phyloP scores from a whole-genome alignment of 2,329 filamentous ascomycete genomes.

The Didymosphaeria variabile region DNA sequence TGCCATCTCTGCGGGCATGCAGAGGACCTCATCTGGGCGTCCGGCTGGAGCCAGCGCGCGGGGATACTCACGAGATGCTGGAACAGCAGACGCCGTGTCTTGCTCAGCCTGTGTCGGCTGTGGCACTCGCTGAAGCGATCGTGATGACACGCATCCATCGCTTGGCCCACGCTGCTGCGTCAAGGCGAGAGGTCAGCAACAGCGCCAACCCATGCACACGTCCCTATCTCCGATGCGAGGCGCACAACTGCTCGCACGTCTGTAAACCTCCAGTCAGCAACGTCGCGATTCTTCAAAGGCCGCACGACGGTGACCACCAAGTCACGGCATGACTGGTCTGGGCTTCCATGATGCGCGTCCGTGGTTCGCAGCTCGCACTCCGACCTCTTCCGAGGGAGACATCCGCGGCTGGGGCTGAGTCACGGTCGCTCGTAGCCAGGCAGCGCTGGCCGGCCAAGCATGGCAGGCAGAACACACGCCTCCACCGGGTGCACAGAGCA shows the following conservation, averaged over 20 bases:
- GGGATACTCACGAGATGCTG: conserved; percentile 2
- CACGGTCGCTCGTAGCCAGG: background rate
- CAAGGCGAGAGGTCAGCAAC: no score
- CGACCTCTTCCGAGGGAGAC: conserved; percentile 17
- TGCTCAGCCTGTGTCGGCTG: conserved; percentile 10
- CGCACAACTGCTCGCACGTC: background rate
- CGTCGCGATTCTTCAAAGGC: background rate
- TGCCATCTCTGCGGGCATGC: conserved; percentile 13
- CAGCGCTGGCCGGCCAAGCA: conserved; percentile 24
- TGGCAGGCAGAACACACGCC: conserved; percentile 30
- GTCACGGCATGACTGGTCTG: conserved; percentile 3
- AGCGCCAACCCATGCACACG: no score
- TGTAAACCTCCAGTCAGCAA: background rate
- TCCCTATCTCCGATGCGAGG: background rate
- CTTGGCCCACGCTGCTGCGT: background rate
- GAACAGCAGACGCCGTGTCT: conserved; percentile 13
- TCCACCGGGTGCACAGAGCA: conserved; percentile 7
- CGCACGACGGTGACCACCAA: background rate
- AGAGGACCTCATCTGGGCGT: conserved; percentile 23
- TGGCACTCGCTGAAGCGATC: background rate
- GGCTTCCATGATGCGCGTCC: background rate
- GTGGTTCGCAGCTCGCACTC: conserved; percentile 13
- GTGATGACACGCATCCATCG: conserved; percentile 6
- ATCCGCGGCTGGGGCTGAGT: conserved; percentile 1
- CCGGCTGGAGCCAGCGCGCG: conserved; percentile 26